phyloP scores from a whole-genome alignment of 768 basidiomycete species.

The Lentinula raphanica region DNA sequence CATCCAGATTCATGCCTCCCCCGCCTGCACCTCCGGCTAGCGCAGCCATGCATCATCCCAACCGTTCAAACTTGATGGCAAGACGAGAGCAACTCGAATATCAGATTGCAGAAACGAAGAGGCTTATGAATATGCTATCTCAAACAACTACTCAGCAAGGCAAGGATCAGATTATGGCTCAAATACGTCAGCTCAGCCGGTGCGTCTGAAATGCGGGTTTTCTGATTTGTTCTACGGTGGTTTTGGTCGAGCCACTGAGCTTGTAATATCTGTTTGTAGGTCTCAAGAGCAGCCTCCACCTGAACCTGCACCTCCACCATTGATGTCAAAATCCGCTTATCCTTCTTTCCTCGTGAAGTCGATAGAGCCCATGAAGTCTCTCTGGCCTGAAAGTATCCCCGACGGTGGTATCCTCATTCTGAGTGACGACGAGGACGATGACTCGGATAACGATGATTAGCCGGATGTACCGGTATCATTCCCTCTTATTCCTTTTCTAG shows the following conservation, averaged over 20 bases:
- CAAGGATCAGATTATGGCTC: constrained; percentile 38
- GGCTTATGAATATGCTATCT: constrained; percentile 42
- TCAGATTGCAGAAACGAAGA: constrained; percentile 49
- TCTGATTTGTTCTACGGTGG: constrained; percentile 3
- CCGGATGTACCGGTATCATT: background rate
- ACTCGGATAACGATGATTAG: constrained; percentile 20
- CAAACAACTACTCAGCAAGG: constrained; percentile 45
- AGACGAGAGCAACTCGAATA: constrained; percentile 44
- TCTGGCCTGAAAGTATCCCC: constrained; percentile 43
- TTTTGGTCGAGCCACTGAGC: constrained; percentile 5
- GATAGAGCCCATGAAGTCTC: constrained; percentile 18
- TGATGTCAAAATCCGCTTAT: background rate
- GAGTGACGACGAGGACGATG: constrained; percentile 40
- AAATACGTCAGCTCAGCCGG: constrained; percentile 49
- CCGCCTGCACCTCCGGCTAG: constrained; percentile 8
- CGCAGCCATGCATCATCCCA: constrained; percentile 9
- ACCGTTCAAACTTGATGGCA: constrained; percentile 32
- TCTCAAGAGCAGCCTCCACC: background rate
- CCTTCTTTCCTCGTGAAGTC: constrained; percentile 1
- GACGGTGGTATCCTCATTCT: constrained; percentile 41
- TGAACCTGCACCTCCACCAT: background rate
- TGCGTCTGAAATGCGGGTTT: constrained; percentile 30
- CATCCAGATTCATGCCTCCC: constrained; percentile 25
- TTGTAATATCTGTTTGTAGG: constrained; percentile 5
- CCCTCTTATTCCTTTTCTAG: background rate